Base-by-base conservation (phyloP, 495 filamentous ascomycete genomes). In the Hyaloscypha variabilis region DNA sequence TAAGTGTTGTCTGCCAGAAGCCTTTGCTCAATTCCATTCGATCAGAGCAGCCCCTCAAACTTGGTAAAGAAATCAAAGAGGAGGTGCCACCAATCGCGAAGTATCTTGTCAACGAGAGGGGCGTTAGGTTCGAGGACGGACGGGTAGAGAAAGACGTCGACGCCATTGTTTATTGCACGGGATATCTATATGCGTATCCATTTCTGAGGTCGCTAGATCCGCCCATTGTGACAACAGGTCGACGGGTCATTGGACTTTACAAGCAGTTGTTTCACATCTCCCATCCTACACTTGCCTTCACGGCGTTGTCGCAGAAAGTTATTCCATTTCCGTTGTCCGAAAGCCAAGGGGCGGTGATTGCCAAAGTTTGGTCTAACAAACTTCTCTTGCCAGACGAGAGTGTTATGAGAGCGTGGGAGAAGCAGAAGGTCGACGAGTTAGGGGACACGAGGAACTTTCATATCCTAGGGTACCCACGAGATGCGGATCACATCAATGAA, bases 321-420 rank as follows among this genome's bases (percentile, higher is more conserved):
- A 88, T 96, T 26, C 94, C 94, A 2, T 97, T 97, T 70, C 88
- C 90, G 3, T 70, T 93, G 6, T 79, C 87, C 1, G 91, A 97
- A 72, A 85, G 82, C n/a, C 94, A 97, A 72, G 88, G 86, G 3
- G 87, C 91, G 11, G 81, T 90, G 2, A 82, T 97, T 62, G 86
- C 92, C 14, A 84, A 92, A 5, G 83, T 92, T 2, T 96, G 88
- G 86, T 84, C 90, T 0, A 85, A 86, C 30, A 76, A 86, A 0
- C 79, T 97, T 2, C 68, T 68, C 0, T 77, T 96, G 10, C 94
- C 94, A 0, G 67, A 82, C 0, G 69, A 66, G 14, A 71, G 74
- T 8, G 85, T 87, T 29, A 95, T 97, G 90, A 69, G 75, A 65
- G 69, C 65, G 6, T 95, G 91, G 90, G 89, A 92, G 71, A 62